Evolutionary conservation across 73 alveolate species (phyloP), one percentile per base, ranked within the genome.

Genomic region (Loxodes magnus): DNA sequence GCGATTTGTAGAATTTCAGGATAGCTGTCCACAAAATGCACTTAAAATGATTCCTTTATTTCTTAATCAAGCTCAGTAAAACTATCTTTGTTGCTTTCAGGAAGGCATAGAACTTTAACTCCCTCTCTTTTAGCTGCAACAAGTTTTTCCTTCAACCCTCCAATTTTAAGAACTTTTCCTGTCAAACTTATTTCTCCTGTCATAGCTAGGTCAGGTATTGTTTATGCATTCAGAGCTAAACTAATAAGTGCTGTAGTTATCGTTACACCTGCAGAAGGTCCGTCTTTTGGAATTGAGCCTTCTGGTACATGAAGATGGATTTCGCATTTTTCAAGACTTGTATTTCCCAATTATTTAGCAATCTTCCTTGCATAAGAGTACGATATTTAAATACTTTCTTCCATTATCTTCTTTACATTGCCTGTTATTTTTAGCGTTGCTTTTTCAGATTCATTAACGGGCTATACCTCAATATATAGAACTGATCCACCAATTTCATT

Each of bases 221-320:
- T 64, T 19, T 85, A 69, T 35, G 28, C 36, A 33, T 65, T 74
- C 16, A 21, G 21, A 3, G 94, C 90, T 21, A 82, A 37, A 26
- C 74, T 37, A 12, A 82, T 19, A n/a, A 82, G 54, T 6, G 87
- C 80, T 0, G 94, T 63, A 19, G 90, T 77, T 55, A 82, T 68
- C 20, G 94, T 82, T 26, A 82, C 71, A 0, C 94, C 94, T 6
- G 94, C 94, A 6, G 89, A 74, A 15, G 95, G 94, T 21, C 94
- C 94, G 57, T 82, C 94, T 52, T 82, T 82, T 4, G 79, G 79
- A 9, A 71, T 60, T 0, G 94, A 86, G 19, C 94, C 94, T 33
- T 82, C 94, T 4, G 94, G 94, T 57, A 74, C 71, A 20, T 82
- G 94, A 22, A 82, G 31, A 38, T 72, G 85, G 43, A 82, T 44